Conservation (phyloP, 2,329 filamentous ascomycete genomes). For the Exserohilum turcica region DNA sequence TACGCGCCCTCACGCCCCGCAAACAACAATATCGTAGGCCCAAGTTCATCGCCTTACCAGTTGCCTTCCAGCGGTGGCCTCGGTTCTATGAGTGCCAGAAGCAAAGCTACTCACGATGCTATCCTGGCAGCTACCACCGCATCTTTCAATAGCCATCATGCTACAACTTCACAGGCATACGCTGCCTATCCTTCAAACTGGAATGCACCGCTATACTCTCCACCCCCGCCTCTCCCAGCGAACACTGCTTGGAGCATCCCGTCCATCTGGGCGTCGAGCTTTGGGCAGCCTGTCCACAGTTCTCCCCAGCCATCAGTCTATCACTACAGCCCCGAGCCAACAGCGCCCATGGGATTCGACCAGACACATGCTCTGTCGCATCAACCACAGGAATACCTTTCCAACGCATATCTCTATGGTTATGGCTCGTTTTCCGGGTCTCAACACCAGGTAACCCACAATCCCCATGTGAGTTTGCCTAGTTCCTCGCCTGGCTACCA, state of each 20-base stretch:
- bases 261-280: conserved; percentile 22
- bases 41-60: conserved; percentile 11
- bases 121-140: conserved; percentile 11
- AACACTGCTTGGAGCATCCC: conserved; percentile 28
- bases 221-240: conserved; percentile 15
- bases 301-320: conserved; percentile 16
- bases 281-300: conserved; percentile 14
- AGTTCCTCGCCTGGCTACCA: conserved; percentile 17
- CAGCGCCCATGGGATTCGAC: conserved; percentile 16
- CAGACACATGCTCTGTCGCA: conserved; percentile 21
- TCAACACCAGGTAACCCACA: conserved; percentile 15
- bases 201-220: conserved; percentile 23
- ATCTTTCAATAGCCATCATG: conserved; percentile 19
- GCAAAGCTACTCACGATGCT: conserved; percentile 14
- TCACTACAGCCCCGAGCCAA: conserved; percentile 17
- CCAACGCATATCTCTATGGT: conserved; percentile 18
- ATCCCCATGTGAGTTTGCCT: conserved; percentile 26
- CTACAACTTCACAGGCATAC: conserved; percentile 19
- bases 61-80: conserved; percentile 19
- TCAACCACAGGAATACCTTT: conserved; percentile 14
- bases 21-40: conserved; percentile 17
- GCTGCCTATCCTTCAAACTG: conserved; percentile 20
- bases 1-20: conserved; percentile 25
- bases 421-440: conserved; percentile 14
- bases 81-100: conserved; percentile 13